Conservation (phyloP, 139 green algal species). For the Closterium sp. region DNA sequence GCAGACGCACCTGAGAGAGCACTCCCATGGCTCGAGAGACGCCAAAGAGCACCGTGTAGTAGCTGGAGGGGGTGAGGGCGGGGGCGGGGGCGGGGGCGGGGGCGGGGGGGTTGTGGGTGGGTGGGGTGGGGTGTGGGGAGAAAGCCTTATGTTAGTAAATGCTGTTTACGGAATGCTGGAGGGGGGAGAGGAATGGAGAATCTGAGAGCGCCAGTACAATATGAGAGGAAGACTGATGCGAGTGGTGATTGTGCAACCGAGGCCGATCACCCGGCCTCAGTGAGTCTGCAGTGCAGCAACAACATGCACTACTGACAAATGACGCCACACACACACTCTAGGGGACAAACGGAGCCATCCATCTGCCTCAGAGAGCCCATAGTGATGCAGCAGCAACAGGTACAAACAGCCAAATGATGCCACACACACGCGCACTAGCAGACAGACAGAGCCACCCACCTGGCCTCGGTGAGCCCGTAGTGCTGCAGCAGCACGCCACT, state of each 20-base stretch:
- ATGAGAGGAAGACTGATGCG: not conserved
- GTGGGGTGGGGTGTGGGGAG: not conserved
- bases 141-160: too few relatives aligned
- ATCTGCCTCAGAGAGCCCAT: too few relatives aligned
- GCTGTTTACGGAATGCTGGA: too few relatives aligned
- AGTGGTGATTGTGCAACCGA: too few relatives aligned
- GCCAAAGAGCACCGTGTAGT: constrained; percentile 98
- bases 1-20: constrained; percentile 57
- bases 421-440: too few relatives aligned
- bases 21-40: constrained; percentile 88
- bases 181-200: not conserved
- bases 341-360: too few relatives aligned
- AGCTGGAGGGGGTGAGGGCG: constrained; percentile 3
- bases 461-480: constrained; percentile 89
- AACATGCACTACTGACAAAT: too few relatives aligned
- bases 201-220: not conserved
- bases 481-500: constrained; percentile 94
- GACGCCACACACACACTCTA: too few relatives aligned
- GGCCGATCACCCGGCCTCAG: too few relatives aligned
- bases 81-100: not conserved
- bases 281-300: too few relatives aligned
- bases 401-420: too few relatives aligned
- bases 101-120: not conserved
- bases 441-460: constrained; percentile 28
- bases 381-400: too few relatives aligned